Conservation (phyloP, 495 filamentous ascomycete species). For the Tetracladium setigerum region DNA sequence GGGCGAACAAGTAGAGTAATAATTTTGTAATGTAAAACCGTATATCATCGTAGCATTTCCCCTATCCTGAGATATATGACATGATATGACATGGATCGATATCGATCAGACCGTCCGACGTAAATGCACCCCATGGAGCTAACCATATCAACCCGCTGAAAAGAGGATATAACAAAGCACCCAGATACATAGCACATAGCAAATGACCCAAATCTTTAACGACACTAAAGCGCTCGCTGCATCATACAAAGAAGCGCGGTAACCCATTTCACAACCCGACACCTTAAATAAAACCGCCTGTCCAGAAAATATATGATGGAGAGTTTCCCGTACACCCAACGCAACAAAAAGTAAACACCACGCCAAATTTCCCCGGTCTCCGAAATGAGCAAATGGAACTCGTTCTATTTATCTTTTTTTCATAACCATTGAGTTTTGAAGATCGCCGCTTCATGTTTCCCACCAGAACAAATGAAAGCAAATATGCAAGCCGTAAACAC, state of each 20-base stretch:
- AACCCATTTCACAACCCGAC: constrained; percentile 19
- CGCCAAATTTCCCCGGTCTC: constrained; percentile 14
- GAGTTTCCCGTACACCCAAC: constrained; percentile 20
- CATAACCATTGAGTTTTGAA: constrained; percentile 13
- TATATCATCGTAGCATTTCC: too few relatives aligned
- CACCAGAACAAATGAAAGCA: constrained; percentile 7
- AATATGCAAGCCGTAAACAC: constrained; percentile 20
- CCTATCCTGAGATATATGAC: not conserved
- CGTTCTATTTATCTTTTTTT: constrained; percentile 24
- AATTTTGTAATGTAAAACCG: too few relatives aligned
- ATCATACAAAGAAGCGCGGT: constrained; percentile 21
- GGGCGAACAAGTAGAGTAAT: too few relatives aligned
- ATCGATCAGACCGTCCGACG: constrained; percentile 6
- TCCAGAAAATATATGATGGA: constrained; percentile 13
- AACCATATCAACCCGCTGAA: constrained; percentile 14
- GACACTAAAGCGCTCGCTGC: constrained; percentile 18
- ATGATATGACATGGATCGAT: constrained; percentile 22
- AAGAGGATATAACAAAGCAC: constrained; percentile 5
- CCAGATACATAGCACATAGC: too few relatives aligned
- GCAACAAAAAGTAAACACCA: constrained; percentile 16
- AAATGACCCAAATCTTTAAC: constrained; percentile 8
- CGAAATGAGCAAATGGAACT: constrained; percentile 19
- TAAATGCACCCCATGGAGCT: constrained; percentile 13
- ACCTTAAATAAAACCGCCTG: constrained; percentile 3
- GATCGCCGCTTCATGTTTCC: constrained; percentile 21